These are phyloP conservation scores for Pseudozyma sp. DNA, from an alignment of 1,284 basidiomycete species.

Conservation along the genomic window DNA sequence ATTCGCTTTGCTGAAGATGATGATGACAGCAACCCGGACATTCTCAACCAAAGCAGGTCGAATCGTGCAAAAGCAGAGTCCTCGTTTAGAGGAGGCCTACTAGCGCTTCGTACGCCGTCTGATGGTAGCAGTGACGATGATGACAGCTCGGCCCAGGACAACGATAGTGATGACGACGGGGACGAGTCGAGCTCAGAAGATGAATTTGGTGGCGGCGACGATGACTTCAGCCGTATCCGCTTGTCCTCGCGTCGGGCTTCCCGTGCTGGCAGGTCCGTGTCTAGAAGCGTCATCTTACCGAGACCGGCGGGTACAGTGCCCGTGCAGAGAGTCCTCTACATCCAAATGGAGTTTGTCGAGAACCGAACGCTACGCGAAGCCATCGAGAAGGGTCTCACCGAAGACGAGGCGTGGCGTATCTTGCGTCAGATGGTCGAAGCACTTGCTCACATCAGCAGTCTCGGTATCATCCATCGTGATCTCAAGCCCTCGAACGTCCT, in stretches of 20 bases:
- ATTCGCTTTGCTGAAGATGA: constrained; percentile 76
- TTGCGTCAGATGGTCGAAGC: constrained; percentile 90
- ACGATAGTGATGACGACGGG: constrained; percentile 30
- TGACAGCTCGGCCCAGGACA: constrained; percentile 13
- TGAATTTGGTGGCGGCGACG: constrained; percentile 32
- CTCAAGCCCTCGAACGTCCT: constrained; percentile 67
- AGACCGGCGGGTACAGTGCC: constrained; percentile 32
- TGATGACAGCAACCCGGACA: constrained; percentile 63
- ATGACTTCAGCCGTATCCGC: constrained; percentile 51
- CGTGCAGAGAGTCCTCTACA: constrained; percentile 79
- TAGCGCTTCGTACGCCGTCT: constrained; percentile 38
- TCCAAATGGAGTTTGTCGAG: constrained; percentile 79
- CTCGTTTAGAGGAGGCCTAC: constrained; percentile 20
- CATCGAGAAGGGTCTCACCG: constrained; percentile 63
- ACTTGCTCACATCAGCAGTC: constrained; percentile 84
- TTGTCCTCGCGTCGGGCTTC: constrained; percentile 38
- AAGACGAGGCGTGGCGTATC: constrained; percentile 84
- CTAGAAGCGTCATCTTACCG: constrained; percentile 31
- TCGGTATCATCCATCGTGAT: constrained; percentile 92
- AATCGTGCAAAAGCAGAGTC: constrained; percentile 16
- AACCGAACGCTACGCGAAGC: constrained; percentile 66
- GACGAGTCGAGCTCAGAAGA: constrained; percentile 37
- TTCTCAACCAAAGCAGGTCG: constrained; percentile 12
- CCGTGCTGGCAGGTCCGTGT: constrained; percentile 29
- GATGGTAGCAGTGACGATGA: constrained; percentile 31